A percentile compares a stretch with the other conserved stretches of the same genome.
Evolutionary conservation across 2,329 filamentous ascomycete species (phyloP).

Genomic region (Cephalotrichum gorgonifer): DNA sequence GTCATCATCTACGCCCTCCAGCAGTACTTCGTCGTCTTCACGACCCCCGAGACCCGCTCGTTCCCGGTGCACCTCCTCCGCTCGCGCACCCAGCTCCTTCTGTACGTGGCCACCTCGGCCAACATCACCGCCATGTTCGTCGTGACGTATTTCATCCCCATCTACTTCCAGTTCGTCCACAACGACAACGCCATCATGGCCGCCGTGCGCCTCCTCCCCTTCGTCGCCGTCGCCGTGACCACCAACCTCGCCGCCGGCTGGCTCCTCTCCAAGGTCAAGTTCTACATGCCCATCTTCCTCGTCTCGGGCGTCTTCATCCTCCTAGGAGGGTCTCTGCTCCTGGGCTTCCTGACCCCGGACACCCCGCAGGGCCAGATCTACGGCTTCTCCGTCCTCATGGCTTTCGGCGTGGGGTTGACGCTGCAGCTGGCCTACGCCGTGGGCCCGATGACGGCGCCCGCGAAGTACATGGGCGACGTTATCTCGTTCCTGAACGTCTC

Average conservation of each 20-base stretch:
- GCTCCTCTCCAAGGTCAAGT: constrained; percentile 9
- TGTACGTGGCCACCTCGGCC: constrained; percentile 8
- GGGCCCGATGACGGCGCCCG: too few relatives aligned
- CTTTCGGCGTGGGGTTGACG: constrained; percentile 8
- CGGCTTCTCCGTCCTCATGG: constrained; percentile 9
- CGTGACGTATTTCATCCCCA: constrained; percentile 10
- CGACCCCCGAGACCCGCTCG: constrained; percentile 22
- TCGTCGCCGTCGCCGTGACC: constrained; percentile 9
- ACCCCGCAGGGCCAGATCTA: constrained; percentile 11
- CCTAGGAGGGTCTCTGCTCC: constrained; percentile 5
- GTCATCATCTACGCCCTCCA: constrained; percentile 27
- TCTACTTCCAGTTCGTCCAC: constrained; percentile 13
- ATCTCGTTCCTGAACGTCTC: too few relatives aligned
- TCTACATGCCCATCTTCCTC: constrained; percentile 8
- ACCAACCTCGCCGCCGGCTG: constrained; percentile 9
- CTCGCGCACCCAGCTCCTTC: too few relatives aligned
- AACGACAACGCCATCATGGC: constrained; percentile 7
- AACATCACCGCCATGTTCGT: constrained; percentile 8
- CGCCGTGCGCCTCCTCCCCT: constrained; percentile 9
- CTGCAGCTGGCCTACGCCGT: constrained; percentile 18
- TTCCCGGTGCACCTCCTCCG: constrained; percentile 23
- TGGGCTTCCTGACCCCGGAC: constrained; percentile 4
- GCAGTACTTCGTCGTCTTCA: constrained; percentile 27
- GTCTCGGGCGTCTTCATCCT: constrained; percentile 7
- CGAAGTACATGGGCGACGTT: too few relatives aligned